Evolutionary conservation across 805 yeast genomes (phyloP).

Genomic region (Yarrowia porcina): DNA sequence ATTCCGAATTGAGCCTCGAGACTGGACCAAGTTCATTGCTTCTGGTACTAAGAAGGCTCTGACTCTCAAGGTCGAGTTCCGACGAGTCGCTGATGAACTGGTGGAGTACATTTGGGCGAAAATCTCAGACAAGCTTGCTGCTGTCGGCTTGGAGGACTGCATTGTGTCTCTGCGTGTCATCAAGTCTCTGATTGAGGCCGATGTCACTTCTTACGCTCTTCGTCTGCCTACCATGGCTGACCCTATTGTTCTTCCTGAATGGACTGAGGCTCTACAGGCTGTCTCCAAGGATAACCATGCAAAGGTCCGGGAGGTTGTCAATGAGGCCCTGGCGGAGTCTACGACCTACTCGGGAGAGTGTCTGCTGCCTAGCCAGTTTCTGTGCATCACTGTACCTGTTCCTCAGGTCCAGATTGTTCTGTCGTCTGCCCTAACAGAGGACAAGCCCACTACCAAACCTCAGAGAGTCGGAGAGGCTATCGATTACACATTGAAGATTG

Average conservation of each 20-base stretch:
- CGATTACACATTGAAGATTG: conserved; percentile 18
- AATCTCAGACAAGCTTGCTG: conserved; percentile 25
- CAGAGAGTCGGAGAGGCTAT: background rate
- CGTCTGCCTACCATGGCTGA: conserved; percentile 22
- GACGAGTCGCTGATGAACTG: conserved; percentile 31
- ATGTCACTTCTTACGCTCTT: conserved; percentile 24
- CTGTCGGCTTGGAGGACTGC: conserved; percentile 24
- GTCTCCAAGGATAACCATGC: conserved; percentile 2
- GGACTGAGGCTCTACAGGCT: conserved; percentile 10
- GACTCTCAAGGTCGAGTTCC: conserved; percentile 29
- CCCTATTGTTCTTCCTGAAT: conserved; percentile 1
- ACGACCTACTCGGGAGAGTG: background rate
- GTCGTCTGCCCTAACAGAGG: conserved; percentile 1
- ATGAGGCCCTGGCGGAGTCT: conserved; percentile 13
- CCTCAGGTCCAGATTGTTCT: conserved; percentile 27
- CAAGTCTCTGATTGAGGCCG: conserved; percentile 25
- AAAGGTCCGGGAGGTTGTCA: conserved; percentile 3
- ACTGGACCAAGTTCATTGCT: conserved; percentile 43
- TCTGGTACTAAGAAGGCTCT: conserved; percentile 26
- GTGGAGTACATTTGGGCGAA: conserved; percentile 20
- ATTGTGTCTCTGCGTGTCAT: conserved; percentile 13
- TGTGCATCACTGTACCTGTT: conserved; percentile 15
- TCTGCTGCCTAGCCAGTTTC: background rate
- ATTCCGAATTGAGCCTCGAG: conserved; percentile 47
- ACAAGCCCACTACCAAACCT: conserved; percentile 10